phyloP scores from a whole-genome alignment of 2,329 filamentous ascomycete genomes.

The Neopestalotiopsis clavispora region DNA sequence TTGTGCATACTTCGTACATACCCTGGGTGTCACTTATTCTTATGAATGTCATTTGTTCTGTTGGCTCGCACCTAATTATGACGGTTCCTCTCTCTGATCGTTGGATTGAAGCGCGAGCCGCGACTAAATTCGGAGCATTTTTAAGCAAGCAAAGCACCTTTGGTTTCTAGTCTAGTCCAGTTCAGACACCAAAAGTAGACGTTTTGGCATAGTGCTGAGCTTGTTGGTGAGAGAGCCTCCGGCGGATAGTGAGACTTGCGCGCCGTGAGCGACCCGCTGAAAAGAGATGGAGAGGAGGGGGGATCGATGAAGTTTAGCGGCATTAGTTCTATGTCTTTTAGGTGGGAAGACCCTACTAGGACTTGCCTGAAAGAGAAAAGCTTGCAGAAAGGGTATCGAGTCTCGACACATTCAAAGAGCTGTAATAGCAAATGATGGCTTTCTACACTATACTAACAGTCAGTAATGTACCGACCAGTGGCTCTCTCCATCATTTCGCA shows the following conservation, averaged over 20 bases:
- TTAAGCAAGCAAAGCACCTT: neutral
- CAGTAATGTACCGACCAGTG: slow-evolving; percentile 37
- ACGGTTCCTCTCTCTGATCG: neutral
- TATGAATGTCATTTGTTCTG: neutral
- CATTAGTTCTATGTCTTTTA: slow-evolving; percentile 7
- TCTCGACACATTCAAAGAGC: slow-evolving; percentile 34
- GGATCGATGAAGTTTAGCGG: slow-evolving; percentile 11
- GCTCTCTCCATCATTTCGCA: slow-evolving; percentile 45
- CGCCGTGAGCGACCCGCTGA: neutral
- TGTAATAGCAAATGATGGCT: slow-evolving; percentile 25
- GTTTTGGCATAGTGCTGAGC: neutral
- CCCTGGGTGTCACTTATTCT: neutral
- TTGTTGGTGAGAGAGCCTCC: neutral
- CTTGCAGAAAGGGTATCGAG: neutral
- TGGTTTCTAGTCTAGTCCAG: neutral
- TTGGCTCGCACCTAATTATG: neutral
- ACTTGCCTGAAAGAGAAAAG: slow-evolving; percentile 20
- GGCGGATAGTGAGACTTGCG: neutral
- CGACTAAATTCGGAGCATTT: neutral
- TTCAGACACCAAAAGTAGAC: neutral
- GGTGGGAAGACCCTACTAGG: neutral
- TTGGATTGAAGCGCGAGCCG: neutral
- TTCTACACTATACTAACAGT: slow-evolving; percentile 42
- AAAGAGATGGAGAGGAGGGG: neutral
- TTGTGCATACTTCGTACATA: slow-evolving; percentile 39